Evolutionary conservation across 1,284 basidiomycete species (phyloP), one percentile per base, ranked within the genome.

Genomic region (Cutaneotrichosporon sp.): DNA sequence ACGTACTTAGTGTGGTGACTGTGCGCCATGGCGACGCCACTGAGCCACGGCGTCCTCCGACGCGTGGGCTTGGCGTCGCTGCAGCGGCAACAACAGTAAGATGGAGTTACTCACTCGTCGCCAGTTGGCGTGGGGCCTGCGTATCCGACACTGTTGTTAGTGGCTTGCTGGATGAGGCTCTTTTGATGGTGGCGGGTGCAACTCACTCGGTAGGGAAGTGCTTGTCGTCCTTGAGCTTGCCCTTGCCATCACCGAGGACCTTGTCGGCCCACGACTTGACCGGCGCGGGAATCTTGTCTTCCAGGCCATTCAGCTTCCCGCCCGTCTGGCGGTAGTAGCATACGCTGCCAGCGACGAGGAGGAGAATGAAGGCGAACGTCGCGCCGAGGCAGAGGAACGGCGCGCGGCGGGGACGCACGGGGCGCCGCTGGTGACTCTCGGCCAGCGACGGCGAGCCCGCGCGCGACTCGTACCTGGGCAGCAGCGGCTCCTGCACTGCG

Each of bases 71-170:
- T 21, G 22, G n/a, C 20, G 40, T 21, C 14, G 14, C 22, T 15
- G 4, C 13, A 22, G 40, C 13, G 12, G 21, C 13, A 23, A 15
- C 10, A n/a, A 5, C 9, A 15, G 14, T 18, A 35, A 13, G 30
- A 20, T 17, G 2, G 9, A 17, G 36, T 15, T n/a, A 66, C 73
- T 68, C 56, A 73, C 73, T 92, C 90, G 12, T 81, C 84, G 12
- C 90, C 90, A 0, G 90, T 92, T 0, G 87, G 87, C 1, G 89
- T 92, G 10, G 80, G 81, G 9, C 90, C 90, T 13, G 85, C 79
- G 68, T 89, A 86, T 40, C 90, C 90, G 12, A 92, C 82, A 57
- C 84, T 73, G 23, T 8, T 17, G 52, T 59, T 49, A 63, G 60
- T 44, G 35, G 35, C 33, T 7, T 1, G 8, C 22, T 21, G 14